Percentiles rank a stretch among this genome's conserved stretches.
phyloP scores from a whole-genome alignment of 805 yeast genomes.

The Diddensiella santjacobensis region DNA sequence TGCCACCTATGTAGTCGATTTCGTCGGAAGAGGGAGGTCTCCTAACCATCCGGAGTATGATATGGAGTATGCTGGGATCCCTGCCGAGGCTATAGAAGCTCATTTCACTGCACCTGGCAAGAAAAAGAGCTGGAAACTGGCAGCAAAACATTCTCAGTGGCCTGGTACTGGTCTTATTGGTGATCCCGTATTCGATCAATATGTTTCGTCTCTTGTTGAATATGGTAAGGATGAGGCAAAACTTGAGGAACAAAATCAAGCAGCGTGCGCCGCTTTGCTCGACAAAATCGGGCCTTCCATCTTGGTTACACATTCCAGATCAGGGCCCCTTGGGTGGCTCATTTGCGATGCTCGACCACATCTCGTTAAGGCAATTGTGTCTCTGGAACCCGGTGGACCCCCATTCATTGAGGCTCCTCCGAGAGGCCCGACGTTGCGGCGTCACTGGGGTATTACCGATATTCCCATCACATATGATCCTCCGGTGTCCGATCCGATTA shows the following conservation, averaged over 20 bases:
- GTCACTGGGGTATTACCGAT: neutral
- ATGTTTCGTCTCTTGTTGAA: neutral
- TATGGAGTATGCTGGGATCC: neutral
- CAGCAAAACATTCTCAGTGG: neutral
- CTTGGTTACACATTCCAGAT: neutral
- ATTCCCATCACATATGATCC: neutral
- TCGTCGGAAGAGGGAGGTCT: neutral
- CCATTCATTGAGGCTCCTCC: neutral
- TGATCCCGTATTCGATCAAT: neutral
- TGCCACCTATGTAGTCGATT: neutral
- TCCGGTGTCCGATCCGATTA: neutral
- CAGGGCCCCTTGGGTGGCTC: neutral
- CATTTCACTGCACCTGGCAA: neutral
- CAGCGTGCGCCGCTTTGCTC: neutral
- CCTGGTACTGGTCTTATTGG: neutral
- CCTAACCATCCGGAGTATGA: neutral
- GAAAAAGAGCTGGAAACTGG: neutral
- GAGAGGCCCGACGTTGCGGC: neutral
- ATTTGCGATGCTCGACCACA: neutral
- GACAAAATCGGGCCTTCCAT: neutral
- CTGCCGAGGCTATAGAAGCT: neutral
- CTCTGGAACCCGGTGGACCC: neutral
- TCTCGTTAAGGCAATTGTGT: neutral
- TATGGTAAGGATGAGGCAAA: neutral
- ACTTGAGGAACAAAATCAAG: neutral